A percentile compares a stretch with the other conserved stretches of the same genome.
Evolutionary conservation across 2,329 filamentous ascomycete genomes (phyloP).

Genomic region (Colletotrichum lini): DNA sequence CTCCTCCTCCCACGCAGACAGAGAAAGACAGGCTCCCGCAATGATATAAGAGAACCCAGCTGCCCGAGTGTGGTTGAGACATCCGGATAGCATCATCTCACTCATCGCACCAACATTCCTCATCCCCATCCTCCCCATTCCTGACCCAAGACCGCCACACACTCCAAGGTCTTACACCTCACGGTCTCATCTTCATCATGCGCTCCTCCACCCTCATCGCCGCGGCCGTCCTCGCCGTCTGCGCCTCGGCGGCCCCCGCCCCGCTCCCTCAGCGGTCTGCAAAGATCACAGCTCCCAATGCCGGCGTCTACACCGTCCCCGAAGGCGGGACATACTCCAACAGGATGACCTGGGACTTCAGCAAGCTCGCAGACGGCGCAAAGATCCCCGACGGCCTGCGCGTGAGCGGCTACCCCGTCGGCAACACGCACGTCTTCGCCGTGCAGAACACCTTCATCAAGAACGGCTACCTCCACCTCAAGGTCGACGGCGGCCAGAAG

Average conservation of each 20-base stretch:
- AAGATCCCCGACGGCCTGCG: conserved; percentile 44
- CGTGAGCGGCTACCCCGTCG: conserved; percentile 44
- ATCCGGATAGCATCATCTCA: background rate
- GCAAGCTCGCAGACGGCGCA: conserved; percentile 3
- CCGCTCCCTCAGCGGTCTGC: conserved; percentile 15
- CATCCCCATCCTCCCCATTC: background rate
- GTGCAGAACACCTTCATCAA: conserved; percentile 42
- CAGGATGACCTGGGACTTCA: conserved; percentile 29
- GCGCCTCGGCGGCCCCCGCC: conserved; percentile 6
- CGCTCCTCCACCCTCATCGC: conserved; percentile 5
- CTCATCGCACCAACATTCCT: background rate
- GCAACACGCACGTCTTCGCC: conserved; percentile 36
- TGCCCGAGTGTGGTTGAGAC: background rate
- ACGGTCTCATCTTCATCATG: conserved; percentile 8
- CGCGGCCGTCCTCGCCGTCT: conserved; percentile 12
- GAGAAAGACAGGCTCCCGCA: background rate
- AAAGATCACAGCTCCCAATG: conserved; percentile 2
- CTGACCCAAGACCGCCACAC: background rate
- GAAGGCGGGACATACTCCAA: background rate
- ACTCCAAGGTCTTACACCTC: background rate
- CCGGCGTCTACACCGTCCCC: conserved; percentile 13
- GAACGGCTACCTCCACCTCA: conserved; percentile 50
- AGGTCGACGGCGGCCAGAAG: conserved; percentile 47
- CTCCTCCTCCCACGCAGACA: background rate
- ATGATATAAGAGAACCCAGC: background rate